These are phyloP conservation scores for Sporothrix sp. DNA, from an alignment of 2,329 filamentous ascomycete species.

Conservation along the genomic window DNA sequence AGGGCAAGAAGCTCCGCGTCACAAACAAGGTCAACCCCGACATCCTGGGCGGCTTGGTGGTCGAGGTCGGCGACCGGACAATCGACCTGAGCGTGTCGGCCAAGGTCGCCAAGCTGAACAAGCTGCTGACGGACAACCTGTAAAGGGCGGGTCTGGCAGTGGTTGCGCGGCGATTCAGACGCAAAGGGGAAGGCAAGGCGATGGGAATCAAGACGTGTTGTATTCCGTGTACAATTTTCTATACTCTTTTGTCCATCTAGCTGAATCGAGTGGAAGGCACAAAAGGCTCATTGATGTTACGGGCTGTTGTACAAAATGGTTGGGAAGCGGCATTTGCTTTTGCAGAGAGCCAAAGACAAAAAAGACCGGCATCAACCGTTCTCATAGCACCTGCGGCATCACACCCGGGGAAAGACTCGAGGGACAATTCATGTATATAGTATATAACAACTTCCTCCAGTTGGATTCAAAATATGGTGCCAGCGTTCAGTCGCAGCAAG, in stretches of 20 bases:
- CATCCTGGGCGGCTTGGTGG: slow-evolving; percentile 84
- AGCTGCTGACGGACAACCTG: slow-evolving; percentile 91
- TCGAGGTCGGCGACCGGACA: slow-evolving; percentile 95
- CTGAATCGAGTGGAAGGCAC: not conserved
- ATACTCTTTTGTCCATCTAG: not conserved
- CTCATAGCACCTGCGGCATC: not conserved
- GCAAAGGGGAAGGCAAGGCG: not conserved
- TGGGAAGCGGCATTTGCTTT: slow-evolving; percentile 5
- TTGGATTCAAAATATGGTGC: too few species aligned
- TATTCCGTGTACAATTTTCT: slow-evolving; percentile 9
- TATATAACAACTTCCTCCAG: too few species aligned
- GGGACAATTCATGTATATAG: not conserved
- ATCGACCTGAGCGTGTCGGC: slow-evolving; percentile 93
- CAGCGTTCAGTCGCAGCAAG: too few species aligned
- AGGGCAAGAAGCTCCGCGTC: slow-evolving; percentile 96
- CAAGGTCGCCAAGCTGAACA: slow-evolving; percentile 98
- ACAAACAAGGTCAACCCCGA: slow-evolving; percentile 92
- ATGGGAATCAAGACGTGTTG: not conserved
- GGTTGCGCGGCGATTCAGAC: not conserved
- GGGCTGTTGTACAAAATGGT: not conserved
- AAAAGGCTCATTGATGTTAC: too few species aligned
- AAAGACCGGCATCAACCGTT: slow-evolving; percentile 1
- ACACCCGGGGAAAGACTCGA: not conserved
- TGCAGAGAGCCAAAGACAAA: not conserved
- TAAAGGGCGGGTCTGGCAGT: slow-evolving; percentile 47